Evolutionary conservation across 2,329 filamentous ascomycete species (phyloP).

Genomic region (Neonectria faginata): DNA sequence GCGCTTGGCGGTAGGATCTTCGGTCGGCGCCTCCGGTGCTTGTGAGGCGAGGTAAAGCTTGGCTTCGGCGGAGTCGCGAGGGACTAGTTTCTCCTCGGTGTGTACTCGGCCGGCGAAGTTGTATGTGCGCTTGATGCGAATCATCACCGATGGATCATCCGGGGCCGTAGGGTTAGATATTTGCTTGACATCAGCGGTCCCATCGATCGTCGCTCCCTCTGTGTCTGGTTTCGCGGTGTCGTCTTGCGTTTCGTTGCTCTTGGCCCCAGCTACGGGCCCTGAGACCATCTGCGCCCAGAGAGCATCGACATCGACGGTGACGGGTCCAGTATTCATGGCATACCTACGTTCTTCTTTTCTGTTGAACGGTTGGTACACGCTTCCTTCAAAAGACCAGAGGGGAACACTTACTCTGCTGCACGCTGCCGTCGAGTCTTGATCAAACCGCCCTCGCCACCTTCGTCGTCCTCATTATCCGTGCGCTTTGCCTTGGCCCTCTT

Average conservation of each 20-base stretch:
- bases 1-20: conserved; percentile 54
- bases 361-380: conserved; percentile 24
- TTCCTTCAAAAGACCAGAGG: background rate
- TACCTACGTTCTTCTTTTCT: conserved; percentile 70
- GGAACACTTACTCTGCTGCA: conserved; percentile 67
- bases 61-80: conserved; percentile 73
- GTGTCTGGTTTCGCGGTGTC: conserved; percentile 21
- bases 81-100: conserved; percentile 77
- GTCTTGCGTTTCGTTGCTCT: conserved; percentile 19
- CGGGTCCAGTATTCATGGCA: conserved; percentile 64
- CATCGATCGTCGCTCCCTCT: conserved; percentile 9
- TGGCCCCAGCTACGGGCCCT: conserved; percentile 44
- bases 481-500: conserved; percentile 58
- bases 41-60: conserved; percentile 70
- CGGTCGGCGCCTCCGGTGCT: conserved; percentile 44
- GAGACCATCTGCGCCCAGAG: conserved; percentile 76
- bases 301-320: conserved; percentile 78
- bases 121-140: conserved; percentile 78
- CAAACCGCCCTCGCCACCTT: conserved; percentile 70
- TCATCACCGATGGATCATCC: conserved; percentile 54
- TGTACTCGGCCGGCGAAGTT: conserved; percentile 80
- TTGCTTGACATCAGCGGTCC: conserved; percentile 26
- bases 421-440: conserved; percentile 80
- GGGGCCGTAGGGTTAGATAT: background rate
- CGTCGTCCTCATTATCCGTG: conserved; percentile 61